These are phyloP conservation scores for Purshia tridentata DNA, from an alignment of 306 rosid genomes.

Conservation along the genomic window DNA sequence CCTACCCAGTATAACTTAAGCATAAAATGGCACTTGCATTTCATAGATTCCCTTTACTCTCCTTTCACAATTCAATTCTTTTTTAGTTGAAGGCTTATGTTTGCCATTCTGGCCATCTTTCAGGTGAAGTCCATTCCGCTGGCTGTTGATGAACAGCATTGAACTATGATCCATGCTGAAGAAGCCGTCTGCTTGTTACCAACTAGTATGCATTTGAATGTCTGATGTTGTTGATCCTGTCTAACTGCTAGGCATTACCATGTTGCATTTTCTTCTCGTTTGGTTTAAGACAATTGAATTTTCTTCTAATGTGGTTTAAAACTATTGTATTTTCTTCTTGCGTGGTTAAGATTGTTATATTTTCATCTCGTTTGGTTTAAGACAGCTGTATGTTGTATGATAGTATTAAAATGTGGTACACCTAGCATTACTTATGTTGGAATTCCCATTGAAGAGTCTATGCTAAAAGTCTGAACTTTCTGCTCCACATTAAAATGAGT, in stretches of 20 bases:
- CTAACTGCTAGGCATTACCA: not conserved
- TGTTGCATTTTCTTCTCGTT: not conserved
- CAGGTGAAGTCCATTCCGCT: slow-evolving; percentile 27
- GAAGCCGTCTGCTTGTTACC: slow-evolving; percentile 7
- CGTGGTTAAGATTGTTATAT: not conserved
- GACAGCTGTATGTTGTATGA: too few species aligned
- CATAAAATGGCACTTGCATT: not conserved
- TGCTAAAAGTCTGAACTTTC: not conserved
- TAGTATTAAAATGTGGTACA: too few species aligned
- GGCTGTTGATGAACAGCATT: slow-evolving; percentile 26
- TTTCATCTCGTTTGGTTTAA: not conserved
- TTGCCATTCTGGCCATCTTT: slow-evolving; percentile 4
- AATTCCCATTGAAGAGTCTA: too few species aligned
- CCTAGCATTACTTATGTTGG: too few species aligned
- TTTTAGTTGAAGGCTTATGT: not conserved
- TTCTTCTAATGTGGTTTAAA: too few species aligned
- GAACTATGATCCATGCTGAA: not conserved
- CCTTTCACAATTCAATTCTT: not conserved
- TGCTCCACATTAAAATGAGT: not conserved
- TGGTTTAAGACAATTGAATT: not conserved
- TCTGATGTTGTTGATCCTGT: not conserved
- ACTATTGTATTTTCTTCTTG: not conserved
- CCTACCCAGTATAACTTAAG: not conserved
- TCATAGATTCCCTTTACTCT: not conserved
- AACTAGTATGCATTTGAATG: not conserved